Evolutionary conservation across 495 filamentous ascomycete species (phyloP), one percentile per base, ranked within the genome.

Genomic region (Trichodelitschia bisporula): DNA sequence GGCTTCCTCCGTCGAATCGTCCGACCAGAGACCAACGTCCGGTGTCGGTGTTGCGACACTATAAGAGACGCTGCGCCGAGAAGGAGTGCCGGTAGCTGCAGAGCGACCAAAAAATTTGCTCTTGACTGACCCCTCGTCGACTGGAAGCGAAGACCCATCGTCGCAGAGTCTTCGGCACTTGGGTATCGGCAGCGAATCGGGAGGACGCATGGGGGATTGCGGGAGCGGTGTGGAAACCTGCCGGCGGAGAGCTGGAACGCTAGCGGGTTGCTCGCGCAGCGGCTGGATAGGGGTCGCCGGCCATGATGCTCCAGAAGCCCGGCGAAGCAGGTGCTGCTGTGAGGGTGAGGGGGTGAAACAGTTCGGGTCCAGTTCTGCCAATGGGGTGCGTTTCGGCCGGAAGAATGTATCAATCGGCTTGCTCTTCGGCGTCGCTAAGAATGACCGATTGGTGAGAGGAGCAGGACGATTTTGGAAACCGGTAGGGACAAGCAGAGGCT

Each of bases 291-390:
- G 18, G 8, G 15, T 4, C 10, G 15, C 20, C 18, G 15, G 15
- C 4, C 29, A 20, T 18, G 29, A 8, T 24, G 61, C 58, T 19
- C 39, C 54, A 4, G 46, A 46, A 47, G 67, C 61, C 18, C 57
- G 52, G 19, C 62, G 47, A 15, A 76, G 46, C 8, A 74, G 50
- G 18, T 58, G 50, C 43, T 66, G 66, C 43, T 79, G 73, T 39
- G 57, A 70, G 15, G 69, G 66, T 1, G 72, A 73, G 15, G 67
- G 69, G 3, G 63, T 65, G 43, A 93, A 77, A 36, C 62, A 72
- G 46, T 93, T 93, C 6, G 72, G 68, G 40, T 90, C 77, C 46
- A 93, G 63, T 53, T 89, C 80, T 8, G 69, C 77, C 27, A 93
- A 61, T 5, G 82, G 79, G 18, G 64, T 69, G 2, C 83, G 68